Evolutionary conservation across 1,139 yeast genomes (phyloP), one percentile per base, ranked within the genome.

Genomic region (Debaryomyces robertsiae): DNA sequence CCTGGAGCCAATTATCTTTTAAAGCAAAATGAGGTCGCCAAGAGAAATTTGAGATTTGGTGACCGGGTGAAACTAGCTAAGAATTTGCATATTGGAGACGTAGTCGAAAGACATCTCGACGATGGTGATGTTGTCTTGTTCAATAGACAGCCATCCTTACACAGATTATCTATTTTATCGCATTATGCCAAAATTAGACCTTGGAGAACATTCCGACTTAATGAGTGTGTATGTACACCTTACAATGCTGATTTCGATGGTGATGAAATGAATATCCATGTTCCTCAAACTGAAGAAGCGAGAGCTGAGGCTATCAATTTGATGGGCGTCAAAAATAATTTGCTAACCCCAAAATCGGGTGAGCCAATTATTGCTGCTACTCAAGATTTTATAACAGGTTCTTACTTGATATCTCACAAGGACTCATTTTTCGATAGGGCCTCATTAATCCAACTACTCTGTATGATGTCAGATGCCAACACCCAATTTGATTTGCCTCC

Each of bases 211-310:
- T 88, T 94, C 69, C 76, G 99, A 52, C 77, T 94, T 54, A 94
- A 94, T 59, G 99, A 94, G 65, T 94, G 99, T 84, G 98, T 93
- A 11, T 94, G 99, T 73, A 93, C 98, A 0, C 98, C 98, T 1
- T 94, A 93, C 67, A 94, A 94, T 64, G 99, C 99, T 31, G 99
- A 94, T 78, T 94, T 94, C 60, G 99, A 94, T 65, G 99, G 99
- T 64, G 99, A 94, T 67, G 99, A 94, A 67, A 94, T 94, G 99
- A 94, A 94, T 63, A 74, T 94, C 60, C 99, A 94, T 60, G 98
- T 94, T 32, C 98, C 98, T 2, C 99, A 94, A 67, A 93, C 98
- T 0, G 98, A 94, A 65, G 99, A 94, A 65, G 98, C 98, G 1
- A 75, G 98, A 52, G 95, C 98, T 0, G 98, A 94, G 65, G 98